Percentiles rank a stretch among this genome's conserved stretches.
Evolutionary conservation across 768 basidiomycete species (phyloP).

Genomic region (Mycena filopes): DNA sequence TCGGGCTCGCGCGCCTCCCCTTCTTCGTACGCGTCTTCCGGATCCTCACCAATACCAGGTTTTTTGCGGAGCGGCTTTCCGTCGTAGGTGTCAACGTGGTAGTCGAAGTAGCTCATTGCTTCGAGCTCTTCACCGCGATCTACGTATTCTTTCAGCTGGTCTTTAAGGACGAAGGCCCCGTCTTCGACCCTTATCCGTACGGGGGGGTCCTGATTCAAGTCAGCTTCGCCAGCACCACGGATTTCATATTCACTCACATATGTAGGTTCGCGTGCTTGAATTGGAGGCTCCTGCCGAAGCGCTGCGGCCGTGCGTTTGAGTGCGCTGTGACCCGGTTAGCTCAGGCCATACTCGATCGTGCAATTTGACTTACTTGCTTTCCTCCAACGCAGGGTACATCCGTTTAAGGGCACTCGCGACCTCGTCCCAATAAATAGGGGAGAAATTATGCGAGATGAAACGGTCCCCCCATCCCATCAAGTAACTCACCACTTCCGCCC

Average conservation of each 20-base stretch:
- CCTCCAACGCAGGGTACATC: neutral
- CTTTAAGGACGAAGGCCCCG: constrained; percentile 7
- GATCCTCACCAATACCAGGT: neutral
- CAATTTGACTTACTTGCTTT: neutral
- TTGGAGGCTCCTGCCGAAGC: neutral
- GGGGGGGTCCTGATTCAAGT: neutral
- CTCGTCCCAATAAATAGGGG: constrained; percentile 45
- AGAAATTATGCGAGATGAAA: constrained; percentile 49
- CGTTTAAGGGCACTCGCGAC: constrained; percentile 26
- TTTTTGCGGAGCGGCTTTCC: neutral
- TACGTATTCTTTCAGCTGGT: constrained; percentile 42
- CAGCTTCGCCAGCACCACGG: too few species aligned
- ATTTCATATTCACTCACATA: neutral
- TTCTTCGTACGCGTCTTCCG: neutral
- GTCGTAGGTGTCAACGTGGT: constrained; percentile 48
- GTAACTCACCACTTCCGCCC: constrained; percentile 48
- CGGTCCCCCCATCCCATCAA: constrained; percentile 56
- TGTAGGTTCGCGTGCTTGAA: neutral
- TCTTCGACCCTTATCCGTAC: neutral
- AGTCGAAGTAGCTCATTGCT: constrained; percentile 35
- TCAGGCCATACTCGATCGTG: neutral
- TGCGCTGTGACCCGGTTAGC: neutral
- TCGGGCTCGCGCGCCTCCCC: too few species aligned
- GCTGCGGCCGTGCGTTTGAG: neutral
- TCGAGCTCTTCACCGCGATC: constrained; percentile 35